Evolutionary conservation across 116 monocot species (phyloP), one percentile per base, ranked within the genome.

Genomic region (Zostera marina): DNA sequence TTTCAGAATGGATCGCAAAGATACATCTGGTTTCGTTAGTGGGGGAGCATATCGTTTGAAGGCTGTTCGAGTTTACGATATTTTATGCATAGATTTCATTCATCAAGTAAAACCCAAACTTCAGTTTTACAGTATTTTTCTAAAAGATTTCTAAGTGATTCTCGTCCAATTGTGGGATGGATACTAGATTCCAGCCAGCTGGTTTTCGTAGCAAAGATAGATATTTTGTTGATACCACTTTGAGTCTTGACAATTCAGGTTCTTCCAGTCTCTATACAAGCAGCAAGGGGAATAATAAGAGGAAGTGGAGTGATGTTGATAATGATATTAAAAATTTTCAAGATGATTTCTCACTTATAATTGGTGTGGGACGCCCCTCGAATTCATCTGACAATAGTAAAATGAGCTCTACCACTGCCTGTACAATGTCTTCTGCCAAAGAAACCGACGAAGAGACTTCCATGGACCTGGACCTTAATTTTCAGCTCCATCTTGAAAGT

Each of bases 11-110:
- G 85, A 85, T 53, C 79, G 70, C n/a, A 19, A 22, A 4, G 79
- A 79, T 76, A 84, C 83, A 44, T 76, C 76, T 0, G 79, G 83
- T 54, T 84, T 84, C 71, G 83, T 84, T 32, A 84, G 83, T 47
- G 83, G 83, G 48, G 83, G 79, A 63, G 71, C 65, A 47, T 43
- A 15, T 14, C 44, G 9, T 59, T 39, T n/a, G 65, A 40, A 44
- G 7, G 69, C 8, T 8, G 15, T 39, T 38, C 8, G n/a, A 25
- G 8, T 0, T 38, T 32, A 12, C 2, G 15, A 7, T 32, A 40
- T 9, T 56, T 41, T 11, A 13, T 9, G 23, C n/a, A 8, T 15
- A 15, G 9, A 38, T 15, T 56, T 39, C 16, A 56, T 8, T 15
- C 15, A 8, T 15, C 16, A 32, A 56, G 16, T 22, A 44, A 43